These are phyloP conservation scores for Clarireedia monteithiana DNA, from an alignment of 2,329 filamentous ascomycete species.

Conservation along the genomic window DNA sequence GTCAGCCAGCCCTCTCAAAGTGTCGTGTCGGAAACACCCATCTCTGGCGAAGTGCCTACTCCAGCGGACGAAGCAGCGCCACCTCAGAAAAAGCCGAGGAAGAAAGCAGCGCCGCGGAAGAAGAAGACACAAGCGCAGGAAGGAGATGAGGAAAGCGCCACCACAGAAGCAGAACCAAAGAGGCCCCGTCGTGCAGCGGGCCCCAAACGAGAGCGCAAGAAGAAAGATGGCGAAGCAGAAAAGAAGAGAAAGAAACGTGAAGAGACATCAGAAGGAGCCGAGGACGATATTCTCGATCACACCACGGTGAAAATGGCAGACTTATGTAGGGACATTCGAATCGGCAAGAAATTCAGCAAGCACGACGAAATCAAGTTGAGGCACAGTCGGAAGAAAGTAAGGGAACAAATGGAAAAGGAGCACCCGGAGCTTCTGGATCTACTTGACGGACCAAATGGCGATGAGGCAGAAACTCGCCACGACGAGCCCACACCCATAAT, in stretches of 20 bases:
- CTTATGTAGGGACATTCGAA: slow-evolving; percentile 59
- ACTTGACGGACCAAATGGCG: not conserved
- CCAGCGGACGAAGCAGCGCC: not conserved
- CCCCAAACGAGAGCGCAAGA: slow-evolving; percentile 22
- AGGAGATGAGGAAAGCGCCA: slow-evolving; percentile 18
- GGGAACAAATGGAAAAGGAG: slow-evolving; percentile 24
- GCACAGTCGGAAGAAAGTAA: slow-evolving; percentile 40
- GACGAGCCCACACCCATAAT: not conserved
- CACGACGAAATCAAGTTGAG: slow-evolving; percentile 66
- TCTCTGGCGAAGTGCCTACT: slow-evolving; percentile 23
- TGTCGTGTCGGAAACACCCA: slow-evolving; percentile 19
- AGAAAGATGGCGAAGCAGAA: slow-evolving; percentile 26
- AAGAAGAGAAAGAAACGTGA: slow-evolving; percentile 25
- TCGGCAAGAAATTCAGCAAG: slow-evolving; percentile 67
- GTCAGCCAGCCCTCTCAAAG: slow-evolving; percentile 13
- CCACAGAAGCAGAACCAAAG: slow-evolving; percentile 20
- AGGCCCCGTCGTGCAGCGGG: slow-evolving; percentile 14
- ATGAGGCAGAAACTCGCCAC: slow-evolving; percentile 2
- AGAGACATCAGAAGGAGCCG: slow-evolving; percentile 54
- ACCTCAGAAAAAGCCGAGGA: slow-evolving; percentile 1
- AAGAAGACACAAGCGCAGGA: slow-evolving; percentile 19
- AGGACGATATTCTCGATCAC: slow-evolving; percentile 55
- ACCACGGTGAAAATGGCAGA: slow-evolving; percentile 64
- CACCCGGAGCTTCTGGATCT: slow-evolving; percentile 18
- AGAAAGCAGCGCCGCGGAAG: slow-evolving; percentile 10